Percentiles rank a stretch among this genome's conserved stretches.
phyloP scores from a whole-genome alignment of 2,329 filamentous ascomycete genomes.

The Drechslera avenae region DNA sequence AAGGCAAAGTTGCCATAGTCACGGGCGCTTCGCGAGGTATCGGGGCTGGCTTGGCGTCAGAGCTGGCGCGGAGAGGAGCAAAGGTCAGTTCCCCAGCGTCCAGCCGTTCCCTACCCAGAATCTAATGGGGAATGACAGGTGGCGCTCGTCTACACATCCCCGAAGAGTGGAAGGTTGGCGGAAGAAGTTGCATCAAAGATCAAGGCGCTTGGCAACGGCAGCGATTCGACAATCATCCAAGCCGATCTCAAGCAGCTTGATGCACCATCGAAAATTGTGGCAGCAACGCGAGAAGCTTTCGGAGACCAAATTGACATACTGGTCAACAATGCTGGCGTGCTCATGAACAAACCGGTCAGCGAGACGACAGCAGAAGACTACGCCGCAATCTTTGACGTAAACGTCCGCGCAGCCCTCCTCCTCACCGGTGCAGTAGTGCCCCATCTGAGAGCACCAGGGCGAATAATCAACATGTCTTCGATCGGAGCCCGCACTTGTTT shows the following conservation, averaged over 20 bases:
- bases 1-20: conserved; percentile 53
- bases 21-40: conserved; percentile 59
- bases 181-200: conserved; percentile 46
- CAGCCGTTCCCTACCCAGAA: background rate
- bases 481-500: conserved; percentile 58
- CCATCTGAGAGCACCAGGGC: conserved; percentile 53
- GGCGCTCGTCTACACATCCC: conserved; percentile 51
- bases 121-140: conserved; percentile 40
- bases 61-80: conserved; percentile 55
- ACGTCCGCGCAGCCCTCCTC: conserved; percentile 61
- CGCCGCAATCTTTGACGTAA: conserved; percentile 61
- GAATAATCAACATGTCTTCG: conserved; percentile 66
- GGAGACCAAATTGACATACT: conserved; percentile 51
- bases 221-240: conserved; percentile 46
- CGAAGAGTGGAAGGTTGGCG: conserved; percentile 43
- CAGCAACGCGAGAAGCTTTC: conserved; percentile 45
- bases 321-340: conserved; percentile 51
- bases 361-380: conserved; percentile 56
- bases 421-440: conserved; percentile 61
- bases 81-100: conserved; percentile 34
- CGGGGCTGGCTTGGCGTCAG: conserved; percentile 55
- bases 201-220: conserved; percentile 41
- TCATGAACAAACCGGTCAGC: conserved; percentile 32
- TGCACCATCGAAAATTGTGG: conserved; percentile 46
- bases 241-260: conserved; percentile 48